Conservation (phyloP, 1,284 basidiomycete species). For the Apiotrichum montevideense region DNA sequence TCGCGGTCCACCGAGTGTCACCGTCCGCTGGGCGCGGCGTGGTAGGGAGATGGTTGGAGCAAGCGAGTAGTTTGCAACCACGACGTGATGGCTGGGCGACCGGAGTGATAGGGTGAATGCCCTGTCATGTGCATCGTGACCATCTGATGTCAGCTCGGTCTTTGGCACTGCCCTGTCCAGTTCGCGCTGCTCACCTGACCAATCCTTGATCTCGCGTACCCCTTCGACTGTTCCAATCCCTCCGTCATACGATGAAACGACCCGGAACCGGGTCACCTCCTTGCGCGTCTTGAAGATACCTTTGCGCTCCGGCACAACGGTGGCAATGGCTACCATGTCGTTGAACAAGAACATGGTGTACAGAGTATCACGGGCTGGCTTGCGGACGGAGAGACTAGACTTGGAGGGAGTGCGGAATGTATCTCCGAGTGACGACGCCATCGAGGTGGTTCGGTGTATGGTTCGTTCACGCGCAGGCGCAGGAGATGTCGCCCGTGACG, state of each 20-base stretch:
- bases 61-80: conserved; percentile 5
- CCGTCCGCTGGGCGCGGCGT: conserved; percentile 10
- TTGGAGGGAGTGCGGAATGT: conserved; percentile 10
- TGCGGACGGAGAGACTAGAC: conserved; percentile 4
- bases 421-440: conserved; percentile 16
- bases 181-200: conserved; percentile 23
- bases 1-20: background rate
- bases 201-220: conserved; percentile 32
- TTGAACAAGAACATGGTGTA: conserved; percentile 60
- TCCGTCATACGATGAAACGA: conserved; percentile 29
- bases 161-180: background rate
- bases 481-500: conserved; percentile 2
- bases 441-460: conserved; percentile 8
- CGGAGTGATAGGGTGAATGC: conserved; percentile 8
- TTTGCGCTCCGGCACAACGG: conserved; percentile 28
- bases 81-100: background rate
- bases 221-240: conserved; percentile 37
- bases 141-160: background rate
- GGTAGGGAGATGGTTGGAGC: conserved; percentile 3
- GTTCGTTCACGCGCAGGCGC: background rate
- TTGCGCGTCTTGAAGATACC: conserved; percentile 24
- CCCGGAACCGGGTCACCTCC: conserved; percentile 20
- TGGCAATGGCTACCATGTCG: conserved; percentile 59
- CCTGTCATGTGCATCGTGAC: background rate
- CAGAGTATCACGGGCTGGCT: conserved; percentile 34